Evolutionary conservation across 1,284 basidiomycete species (phyloP).

Genomic region (Cutaneotrichosporon sp.): DNA sequence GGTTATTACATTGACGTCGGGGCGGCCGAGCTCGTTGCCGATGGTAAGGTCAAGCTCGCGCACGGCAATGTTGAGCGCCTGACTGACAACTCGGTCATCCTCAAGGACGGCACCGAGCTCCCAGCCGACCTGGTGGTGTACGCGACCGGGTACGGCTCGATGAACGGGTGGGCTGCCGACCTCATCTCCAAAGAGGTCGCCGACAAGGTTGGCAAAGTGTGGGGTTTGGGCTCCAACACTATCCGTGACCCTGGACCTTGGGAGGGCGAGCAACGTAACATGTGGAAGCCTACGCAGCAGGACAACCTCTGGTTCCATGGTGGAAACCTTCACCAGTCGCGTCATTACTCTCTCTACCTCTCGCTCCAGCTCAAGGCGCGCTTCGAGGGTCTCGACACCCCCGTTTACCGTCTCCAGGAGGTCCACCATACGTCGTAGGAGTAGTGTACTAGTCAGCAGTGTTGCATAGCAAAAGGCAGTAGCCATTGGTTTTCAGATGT

Average conservation of each 20-base stretch:
- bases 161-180: slow-evolving; percentile 24
- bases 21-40: slow-evolving; percentile 28
- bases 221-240: slow-evolving; percentile 24
- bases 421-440: slow-evolving; percentile 18
- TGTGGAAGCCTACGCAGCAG: slow-evolving; percentile 25
- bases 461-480: neutral
- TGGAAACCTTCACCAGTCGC: slow-evolving; percentile 26
- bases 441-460: neutral
- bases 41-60: slow-evolving; percentile 31
- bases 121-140: slow-evolving; percentile 25
- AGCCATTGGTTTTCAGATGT: slow-evolving; percentile 2
- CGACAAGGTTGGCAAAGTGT: slow-evolving; percentile 25
- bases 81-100: slow-evolving; percentile 23
- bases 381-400: slow-evolving; percentile 24
- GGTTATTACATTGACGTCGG: slow-evolving; percentile 29
- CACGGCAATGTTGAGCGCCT: slow-evolving; percentile 29
- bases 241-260: slow-evolving; percentile 24
- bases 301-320: slow-evolving; percentile 24
- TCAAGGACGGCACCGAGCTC: slow-evolving; percentile 16
- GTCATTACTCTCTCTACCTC: slow-evolving; percentile 26
- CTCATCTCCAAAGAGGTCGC: slow-evolving; percentile 23
- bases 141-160: slow-evolving; percentile 26
- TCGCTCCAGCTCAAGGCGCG: slow-evolving; percentile 27
- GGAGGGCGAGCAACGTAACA: slow-evolving; percentile 28
- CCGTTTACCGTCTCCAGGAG: slow-evolving; percentile 24